Conservation (phyloP, 1,284 basidiomycete species). For the Pascua guehoae region DNA sequence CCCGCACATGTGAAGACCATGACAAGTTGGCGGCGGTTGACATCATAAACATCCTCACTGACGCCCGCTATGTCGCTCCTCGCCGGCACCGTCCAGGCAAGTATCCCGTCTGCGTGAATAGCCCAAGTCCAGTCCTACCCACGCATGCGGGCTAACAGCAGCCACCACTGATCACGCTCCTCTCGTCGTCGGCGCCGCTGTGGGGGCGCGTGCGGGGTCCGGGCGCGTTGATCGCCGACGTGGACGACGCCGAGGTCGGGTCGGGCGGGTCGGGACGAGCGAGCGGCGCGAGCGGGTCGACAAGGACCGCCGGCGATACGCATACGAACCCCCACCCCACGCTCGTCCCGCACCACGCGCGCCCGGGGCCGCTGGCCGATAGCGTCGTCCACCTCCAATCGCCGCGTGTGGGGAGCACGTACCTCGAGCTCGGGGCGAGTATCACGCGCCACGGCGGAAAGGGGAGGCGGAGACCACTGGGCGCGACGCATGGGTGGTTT, state of each 20-base stretch:
- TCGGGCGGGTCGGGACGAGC: too few relatives aligned
- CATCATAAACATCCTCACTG: too few relatives aligned
- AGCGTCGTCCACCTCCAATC: conserved; percentile 80
- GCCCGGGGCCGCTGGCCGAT: conserved; percentile 49
- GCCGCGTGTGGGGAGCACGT: conserved; percentile 65
- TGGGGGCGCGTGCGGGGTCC: conserved; percentile 56
- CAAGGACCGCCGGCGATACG: not conserved
- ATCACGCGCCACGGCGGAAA: too few relatives aligned
- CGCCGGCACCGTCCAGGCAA: conserved; percentile 26
- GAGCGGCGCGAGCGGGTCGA: too few relatives aligned
- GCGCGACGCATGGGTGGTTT: conserved; percentile 67
- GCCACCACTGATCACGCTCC: conserved; percentile 65
- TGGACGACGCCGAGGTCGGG: conserved; percentile 56
- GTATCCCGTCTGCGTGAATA: too few relatives aligned
- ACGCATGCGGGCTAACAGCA: conserved; percentile 53
- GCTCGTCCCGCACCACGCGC: conserved; percentile 50
- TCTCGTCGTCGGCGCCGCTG: conserved; percentile 71
- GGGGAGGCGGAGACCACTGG: conserved; percentile 47
- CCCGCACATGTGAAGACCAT: too few relatives aligned
- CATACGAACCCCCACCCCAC: not conserved
- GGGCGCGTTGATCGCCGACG: conserved; percentile 59
- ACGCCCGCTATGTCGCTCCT: conserved; percentile 22
- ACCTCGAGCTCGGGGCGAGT: conserved; percentile 47
- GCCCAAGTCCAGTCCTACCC: too few relatives aligned
- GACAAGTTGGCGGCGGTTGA: too few relatives aligned